phyloP scores from a whole-genome alignment of 768 basidiomycete genomes.

The Boletus sensibilis region DNA sequence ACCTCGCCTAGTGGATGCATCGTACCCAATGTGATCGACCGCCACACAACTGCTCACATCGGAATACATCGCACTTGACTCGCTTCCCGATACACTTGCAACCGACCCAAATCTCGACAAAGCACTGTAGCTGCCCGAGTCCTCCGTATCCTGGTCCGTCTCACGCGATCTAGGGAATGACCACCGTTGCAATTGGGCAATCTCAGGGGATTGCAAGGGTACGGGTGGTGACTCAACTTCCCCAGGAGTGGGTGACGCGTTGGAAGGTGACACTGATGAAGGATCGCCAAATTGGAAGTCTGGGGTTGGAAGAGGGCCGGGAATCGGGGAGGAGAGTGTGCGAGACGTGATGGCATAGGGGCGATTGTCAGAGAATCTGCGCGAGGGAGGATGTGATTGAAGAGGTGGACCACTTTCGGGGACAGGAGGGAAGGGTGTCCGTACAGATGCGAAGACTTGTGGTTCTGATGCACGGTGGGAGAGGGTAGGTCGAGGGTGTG shows the following conservation, averaged over 20 bases:
- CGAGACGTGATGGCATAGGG: slow-evolving; percentile 51
- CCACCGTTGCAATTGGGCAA: slow-evolving; percentile 37
- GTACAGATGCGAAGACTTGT: slow-evolving; percentile 37
- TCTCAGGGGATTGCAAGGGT: slow-evolving; percentile 45
- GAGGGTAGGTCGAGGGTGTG: slow-evolving; percentile 35
- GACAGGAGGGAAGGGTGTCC: slow-evolving; percentile 36
- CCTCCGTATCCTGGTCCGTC: slow-evolving; percentile 52
- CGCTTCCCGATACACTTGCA: slow-evolving; percentile 58
- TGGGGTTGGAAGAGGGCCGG: slow-evolving; percentile 59
- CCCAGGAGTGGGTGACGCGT: slow-evolving; percentile 49
- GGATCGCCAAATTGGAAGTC: slow-evolving; percentile 66
- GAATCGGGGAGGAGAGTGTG: slow-evolving; percentile 43
- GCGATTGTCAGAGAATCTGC: slow-evolving; percentile 44
- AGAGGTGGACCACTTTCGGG: slow-evolving; percentile 24
- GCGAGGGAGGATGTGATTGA: slow-evolving; percentile 12
- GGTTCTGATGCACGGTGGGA: slow-evolving; percentile 35
- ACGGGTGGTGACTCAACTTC: slow-evolving; percentile 36
- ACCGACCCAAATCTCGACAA: slow-evolving; percentile 60
- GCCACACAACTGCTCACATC: slow-evolving; percentile 41
- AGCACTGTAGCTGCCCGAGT: slow-evolving; percentile 47
- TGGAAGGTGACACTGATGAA: slow-evolving; percentile 43
- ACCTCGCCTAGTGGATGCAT: slow-evolving; percentile 35
- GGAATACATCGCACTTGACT: slow-evolving; percentile 52
- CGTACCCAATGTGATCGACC: slow-evolving; percentile 31
- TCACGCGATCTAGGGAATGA: slow-evolving; percentile 40